Conservation (phyloP, 352 stramenopile genomes). For the Phytophthora gonapodyides region DNA sequence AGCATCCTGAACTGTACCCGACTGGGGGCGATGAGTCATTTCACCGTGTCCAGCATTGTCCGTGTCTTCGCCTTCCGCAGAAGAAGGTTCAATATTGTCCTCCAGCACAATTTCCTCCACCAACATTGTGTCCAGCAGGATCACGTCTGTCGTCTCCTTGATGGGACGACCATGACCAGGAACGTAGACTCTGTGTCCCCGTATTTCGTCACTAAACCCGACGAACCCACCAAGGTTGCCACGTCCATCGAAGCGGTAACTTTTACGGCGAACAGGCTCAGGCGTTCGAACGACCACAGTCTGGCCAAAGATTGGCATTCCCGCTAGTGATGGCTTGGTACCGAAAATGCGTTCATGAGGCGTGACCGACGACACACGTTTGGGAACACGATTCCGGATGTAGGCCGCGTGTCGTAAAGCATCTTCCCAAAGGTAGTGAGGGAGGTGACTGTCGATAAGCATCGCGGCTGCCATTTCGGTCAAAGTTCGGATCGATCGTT, state of each 20-base stretch:
- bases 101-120: constrained; percentile 1
- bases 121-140: constrained; percentile 10
- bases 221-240: constrained; percentile 6
- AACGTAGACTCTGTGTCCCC: constrained; percentile 4
- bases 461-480: constrained; percentile 5
- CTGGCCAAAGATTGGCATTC: constrained; percentile 8
- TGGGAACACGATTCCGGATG: constrained; percentile 7
- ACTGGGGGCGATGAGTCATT: too few relatives aligned
- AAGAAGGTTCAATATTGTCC: neutral
- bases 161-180: constrained; percentile 5
- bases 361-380: neutral
- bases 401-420: neutral
- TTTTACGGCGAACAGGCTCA: neutral
- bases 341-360: constrained; percentile 9
- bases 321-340: neutral
- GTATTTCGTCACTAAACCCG: constrained; percentile 9
- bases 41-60: too few relatives aligned
- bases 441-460: neutral
- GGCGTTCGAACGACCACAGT: constrained; percentile 2
- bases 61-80: too few relatives aligned
- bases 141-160: constrained; percentile 6
- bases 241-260: neutral
- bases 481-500: constrained; percentile 1
- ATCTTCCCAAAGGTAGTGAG: constrained; percentile 12
- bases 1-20: too few relatives aligned